A percentile compares a stretch with the other conserved stretches of the same genome.
These are phyloP conservation scores for Paramyrothecium sp. DNA, from an alignment of 2,329 filamentous ascomycete genomes.

Conservation along the genomic window DNA sequence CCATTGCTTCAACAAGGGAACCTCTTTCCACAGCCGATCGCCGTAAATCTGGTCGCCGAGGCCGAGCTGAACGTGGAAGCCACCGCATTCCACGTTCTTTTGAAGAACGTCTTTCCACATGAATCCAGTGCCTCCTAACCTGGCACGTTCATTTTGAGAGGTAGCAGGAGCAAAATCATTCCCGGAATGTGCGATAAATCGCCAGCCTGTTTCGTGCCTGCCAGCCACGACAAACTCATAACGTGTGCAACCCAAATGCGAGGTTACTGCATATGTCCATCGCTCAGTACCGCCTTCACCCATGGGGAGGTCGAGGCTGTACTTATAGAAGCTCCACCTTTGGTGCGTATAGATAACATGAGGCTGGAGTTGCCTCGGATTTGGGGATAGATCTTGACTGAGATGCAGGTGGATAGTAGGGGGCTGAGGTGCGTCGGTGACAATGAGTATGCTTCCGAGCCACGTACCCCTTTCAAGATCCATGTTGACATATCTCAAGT, in stretches of 20 bases:
- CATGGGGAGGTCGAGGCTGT: slow-evolving; percentile 89
- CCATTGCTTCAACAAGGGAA: slow-evolving; percentile 93
- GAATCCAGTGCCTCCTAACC: slow-evolving; percentile 83
- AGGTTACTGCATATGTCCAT: slow-evolving; percentile 98
- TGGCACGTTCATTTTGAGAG: slow-evolving; percentile 78
- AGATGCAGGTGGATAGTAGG: slow-evolving; percentile 95
- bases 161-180: slow-evolving; percentile 94
- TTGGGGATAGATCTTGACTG: slow-evolving; percentile 86
- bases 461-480: slow-evolving; percentile 87
- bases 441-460: slow-evolving; percentile 89
- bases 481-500: slow-evolving; percentile 96
- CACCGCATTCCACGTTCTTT: slow-evolving; percentile 94
- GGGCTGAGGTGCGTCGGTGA: slow-evolving; percentile 87
- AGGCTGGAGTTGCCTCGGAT: slow-evolving; percentile 81
- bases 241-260: slow-evolving; percentile 92
- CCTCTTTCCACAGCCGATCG: slow-evolving; percentile 93
- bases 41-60: slow-evolving; percentile 94
- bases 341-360: slow-evolving; percentile 86
- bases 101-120: slow-evolving; percentile 99
- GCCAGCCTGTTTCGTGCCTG: slow-evolving; percentile 86
- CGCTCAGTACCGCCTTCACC: slow-evolving; percentile 75
- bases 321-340: slow-evolving; percentile 93
- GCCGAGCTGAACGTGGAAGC: slow-evolving; percentile 91
- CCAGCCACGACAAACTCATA: slow-evolving; percentile 97
- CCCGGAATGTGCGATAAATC: slow-evolving; percentile 92